Evolutionary conservation across 2,329 filamentous ascomycete genomes (phyloP).

Genomic region (Phaeosphaeriaceae sp.): DNA sequence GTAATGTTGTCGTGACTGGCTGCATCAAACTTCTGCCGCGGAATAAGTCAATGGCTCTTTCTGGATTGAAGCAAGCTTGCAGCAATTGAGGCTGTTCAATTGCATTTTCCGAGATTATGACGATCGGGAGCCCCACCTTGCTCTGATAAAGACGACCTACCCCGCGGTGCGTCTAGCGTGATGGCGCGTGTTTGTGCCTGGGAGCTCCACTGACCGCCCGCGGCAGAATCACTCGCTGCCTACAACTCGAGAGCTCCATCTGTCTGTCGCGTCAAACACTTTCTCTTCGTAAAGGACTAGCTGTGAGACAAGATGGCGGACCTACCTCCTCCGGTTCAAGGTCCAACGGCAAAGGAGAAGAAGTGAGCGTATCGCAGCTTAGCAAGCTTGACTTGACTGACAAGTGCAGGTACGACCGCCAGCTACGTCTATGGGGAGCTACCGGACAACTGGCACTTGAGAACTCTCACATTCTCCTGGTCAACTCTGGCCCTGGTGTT

Average conservation of each 20-base stretch:
- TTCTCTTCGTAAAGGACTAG: neutral
- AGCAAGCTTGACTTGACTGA: constrained; percentile 29
- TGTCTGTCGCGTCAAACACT: neutral
- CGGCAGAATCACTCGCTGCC: constrained; percentile 24
- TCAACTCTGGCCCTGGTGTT: constrained; percentile 87
- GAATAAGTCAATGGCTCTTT: neutral
- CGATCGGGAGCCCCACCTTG: constrained; percentile 11
- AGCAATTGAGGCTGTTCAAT: no score
- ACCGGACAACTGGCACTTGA: constrained; percentile 90
- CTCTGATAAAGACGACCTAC: constrained; percentile 9
- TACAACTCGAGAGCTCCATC: neutral
- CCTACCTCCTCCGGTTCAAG: constrained; percentile 50
- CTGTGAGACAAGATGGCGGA: constrained; percentile 37
- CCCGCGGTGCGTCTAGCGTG: constrained; percentile 24
- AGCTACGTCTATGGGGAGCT: constrained; percentile 93
- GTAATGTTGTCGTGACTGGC: constrained; percentile 9
- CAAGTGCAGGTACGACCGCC: constrained; percentile 79
- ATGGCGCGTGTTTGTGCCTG: constrained; percentile 9
- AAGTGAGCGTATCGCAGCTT: constrained; percentile 42
- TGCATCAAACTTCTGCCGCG: constrained; percentile 20
- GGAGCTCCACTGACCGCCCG: constrained; percentile 17
- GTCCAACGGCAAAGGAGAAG: constrained; percentile 58
- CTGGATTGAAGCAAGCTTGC: neutral
- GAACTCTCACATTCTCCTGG: constrained; percentile 85
- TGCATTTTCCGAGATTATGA: constrained; percentile 5